Conservation (phyloP, 345 rosid genomes). For the Citrus hindsii region DNA sequence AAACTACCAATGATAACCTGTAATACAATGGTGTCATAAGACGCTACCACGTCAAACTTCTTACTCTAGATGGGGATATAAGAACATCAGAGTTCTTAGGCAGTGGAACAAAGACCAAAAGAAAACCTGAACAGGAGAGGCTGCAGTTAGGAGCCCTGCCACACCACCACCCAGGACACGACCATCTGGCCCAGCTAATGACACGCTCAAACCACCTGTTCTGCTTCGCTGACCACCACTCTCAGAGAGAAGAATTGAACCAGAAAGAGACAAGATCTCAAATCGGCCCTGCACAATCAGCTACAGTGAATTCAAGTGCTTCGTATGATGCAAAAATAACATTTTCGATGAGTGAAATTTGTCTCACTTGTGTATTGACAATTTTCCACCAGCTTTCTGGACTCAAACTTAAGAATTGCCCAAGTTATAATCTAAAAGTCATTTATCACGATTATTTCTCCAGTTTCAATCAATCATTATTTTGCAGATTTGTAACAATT, state of each 20-base stretch:
- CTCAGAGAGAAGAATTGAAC: conserved; percentile 35
- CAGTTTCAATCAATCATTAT: background rate
- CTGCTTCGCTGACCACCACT: conserved; percentile 38
- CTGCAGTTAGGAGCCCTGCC: conserved; percentile 43
- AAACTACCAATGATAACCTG: conserved; percentile 57
- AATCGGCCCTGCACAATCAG: conserved; percentile 39
- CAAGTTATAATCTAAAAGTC: background rate
- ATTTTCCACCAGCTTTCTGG: background rate
- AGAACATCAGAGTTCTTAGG: background rate
- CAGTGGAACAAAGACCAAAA: background rate
- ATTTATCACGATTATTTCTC: background rate
- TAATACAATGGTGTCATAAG: background rate
- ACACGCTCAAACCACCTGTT: conserved; percentile 40
- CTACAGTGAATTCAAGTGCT: background rate
- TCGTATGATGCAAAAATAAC: background rate
- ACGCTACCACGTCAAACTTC: background rate
- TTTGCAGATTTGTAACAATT: background rate
- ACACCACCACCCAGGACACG: conserved; percentile 48
- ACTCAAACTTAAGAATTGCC: background rate
- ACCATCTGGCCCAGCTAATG: conserved; percentile 44
- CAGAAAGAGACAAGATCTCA: conserved; percentile 44
- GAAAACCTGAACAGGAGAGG: conserved; percentile 42
- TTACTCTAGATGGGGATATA: background rate
- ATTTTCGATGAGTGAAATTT: background rate
- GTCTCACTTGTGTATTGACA: background rate